Percentiles rank a stretch among this genome's conserved stretches.
phyloP scores from a whole-genome alignment of 2,329 filamentous ascomycete species.

The Talaromyces rugulosus region DNA sequence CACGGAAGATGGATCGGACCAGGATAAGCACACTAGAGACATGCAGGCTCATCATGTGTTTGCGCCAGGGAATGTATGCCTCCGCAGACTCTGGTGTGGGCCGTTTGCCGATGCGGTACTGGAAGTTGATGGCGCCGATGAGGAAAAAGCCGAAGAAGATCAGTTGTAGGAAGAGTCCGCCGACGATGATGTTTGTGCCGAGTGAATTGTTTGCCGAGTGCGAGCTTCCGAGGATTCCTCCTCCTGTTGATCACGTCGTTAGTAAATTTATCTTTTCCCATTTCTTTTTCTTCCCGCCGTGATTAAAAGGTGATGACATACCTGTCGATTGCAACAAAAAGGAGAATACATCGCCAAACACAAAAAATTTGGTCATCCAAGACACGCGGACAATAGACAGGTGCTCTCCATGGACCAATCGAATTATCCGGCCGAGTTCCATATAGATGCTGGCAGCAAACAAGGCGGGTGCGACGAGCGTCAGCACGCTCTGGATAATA shows the following conservation, averaged over 20 bases:
- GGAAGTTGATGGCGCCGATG: slow-evolving; percentile 20
- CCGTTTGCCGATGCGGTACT: slow-evolving; percentile 22
- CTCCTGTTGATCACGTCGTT: not conserved
- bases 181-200: slow-evolving; percentile 25
- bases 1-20: slow-evolving; percentile 18
- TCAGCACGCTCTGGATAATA: slow-evolving; percentile 24
- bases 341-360: slow-evolving; percentile 27
- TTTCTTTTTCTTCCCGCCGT: not conserved
- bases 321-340: slow-evolving; percentile 28
- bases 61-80: slow-evolving; percentile 27
- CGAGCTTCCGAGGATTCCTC: not conserved
- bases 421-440: slow-evolving; percentile 31
- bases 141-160: slow-evolving; percentile 27
- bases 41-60: slow-evolving; percentile 29
- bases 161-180: slow-evolving; percentile 27
- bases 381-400: slow-evolving; percentile 21
- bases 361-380: slow-evolving; percentile 33
- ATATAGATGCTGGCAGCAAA: slow-evolving; percentile 35
- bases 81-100: slow-evolving; percentile 25
- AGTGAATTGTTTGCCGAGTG: not conserved
- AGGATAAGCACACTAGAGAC: slow-evolving; percentile 16
- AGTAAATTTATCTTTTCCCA: not conserved
- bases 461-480: slow-evolving; percentile 32
- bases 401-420: slow-evolving; percentile 23
- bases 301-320: not conserved